phyloP scores from a whole-genome alignment of 75 land plant genomes.

The Sequoia sempervirens region DNA sequence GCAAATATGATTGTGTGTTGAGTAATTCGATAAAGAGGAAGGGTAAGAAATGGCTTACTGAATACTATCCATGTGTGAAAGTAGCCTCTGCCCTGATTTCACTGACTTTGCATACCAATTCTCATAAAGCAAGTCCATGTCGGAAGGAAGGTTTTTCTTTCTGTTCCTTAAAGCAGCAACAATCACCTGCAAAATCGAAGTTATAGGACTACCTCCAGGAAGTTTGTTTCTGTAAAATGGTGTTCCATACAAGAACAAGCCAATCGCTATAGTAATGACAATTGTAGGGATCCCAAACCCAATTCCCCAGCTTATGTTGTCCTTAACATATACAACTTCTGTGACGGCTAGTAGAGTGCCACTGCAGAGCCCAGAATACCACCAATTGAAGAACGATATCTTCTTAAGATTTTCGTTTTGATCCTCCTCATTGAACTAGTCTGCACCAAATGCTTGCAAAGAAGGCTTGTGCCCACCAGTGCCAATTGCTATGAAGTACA shows the following conservation, averaged over 20 bases:
- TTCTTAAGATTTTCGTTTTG: constrained; percentile 14
- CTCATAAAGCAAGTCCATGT: constrained; percentile 43
- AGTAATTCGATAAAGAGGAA: neutral
- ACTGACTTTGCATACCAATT: constrained; percentile 4
- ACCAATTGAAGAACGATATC: constrained; percentile 49
- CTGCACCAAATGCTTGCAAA: constrained; percentile 40
- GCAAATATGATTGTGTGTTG: neutral
- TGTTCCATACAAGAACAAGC: constrained; percentile 15
- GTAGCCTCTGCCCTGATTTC: constrained; percentile 1
- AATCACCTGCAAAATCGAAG: constrained; percentile 24
- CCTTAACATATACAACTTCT: constrained; percentile 24
- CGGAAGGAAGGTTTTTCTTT: constrained; percentile 11
- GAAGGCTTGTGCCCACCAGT: constrained; percentile 38
- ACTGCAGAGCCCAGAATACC: constrained; percentile 39
- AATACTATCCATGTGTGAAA: neutral
- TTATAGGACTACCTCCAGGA: constrained; percentile 37
- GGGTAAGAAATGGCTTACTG: neutral
- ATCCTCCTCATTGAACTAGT: constrained; percentile 43
- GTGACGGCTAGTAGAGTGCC: constrained; percentile 32
- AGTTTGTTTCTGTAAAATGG: constrained; percentile 24
- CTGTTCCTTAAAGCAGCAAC: constrained; percentile 20
- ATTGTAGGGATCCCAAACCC: constrained; percentile 36
- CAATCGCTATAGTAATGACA: constrained; percentile 10
- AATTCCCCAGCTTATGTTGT: constrained; percentile 33
- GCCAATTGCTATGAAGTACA: constrained; percentile 33